Percentiles rank a stretch among this genome's conserved stretches.
Conservation (phyloP, 768 basidiomycete species). For the Phanerochaete sordida region DNA sequence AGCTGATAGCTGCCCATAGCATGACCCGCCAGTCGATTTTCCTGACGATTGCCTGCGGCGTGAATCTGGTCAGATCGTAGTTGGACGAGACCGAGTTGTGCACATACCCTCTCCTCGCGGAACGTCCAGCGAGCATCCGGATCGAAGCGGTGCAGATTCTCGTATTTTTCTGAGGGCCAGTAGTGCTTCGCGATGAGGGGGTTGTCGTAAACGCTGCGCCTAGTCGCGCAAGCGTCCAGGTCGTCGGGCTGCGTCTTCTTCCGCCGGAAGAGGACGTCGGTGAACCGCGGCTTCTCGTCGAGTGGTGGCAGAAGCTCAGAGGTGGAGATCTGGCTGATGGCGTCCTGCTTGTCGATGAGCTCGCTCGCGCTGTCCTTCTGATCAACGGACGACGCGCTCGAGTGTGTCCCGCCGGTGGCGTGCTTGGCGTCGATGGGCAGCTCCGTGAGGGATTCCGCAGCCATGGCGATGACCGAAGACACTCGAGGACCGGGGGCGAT, state of each 20-base stretch:
- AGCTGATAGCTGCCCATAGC: conserved; percentile 56
- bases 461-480: not conserved
- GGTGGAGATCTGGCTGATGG: not conserved
- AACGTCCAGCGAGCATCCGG: conserved; percentile 62
- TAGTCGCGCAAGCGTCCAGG: conserved; percentile 48
- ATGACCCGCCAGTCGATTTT: conserved; percentile 58
- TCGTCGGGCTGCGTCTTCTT: conserved; percentile 19
- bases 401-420: not conserved
- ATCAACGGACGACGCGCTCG: conserved; percentile 9
- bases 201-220: conserved; percentile 55
- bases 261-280: conserved; percentile 14
- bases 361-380: not conserved
- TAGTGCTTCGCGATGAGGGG: conserved; percentile 43
- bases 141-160: conserved; percentile 59
- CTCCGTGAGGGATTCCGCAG: not conserved
- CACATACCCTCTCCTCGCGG: conserved; percentile 50
- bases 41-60: conserved; percentile 39
- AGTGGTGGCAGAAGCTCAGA: conserved; percentile 9
- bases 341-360: too few relatives aligned
- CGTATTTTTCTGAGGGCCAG: conserved; percentile 46
- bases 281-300: conserved; percentile 15
- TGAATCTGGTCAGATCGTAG: not conserved
- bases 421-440: not conserved
- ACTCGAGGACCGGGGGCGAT: not conserved
- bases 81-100: not conserved